Base-by-base conservation (phyloP, 257 asterid genomes). In the Solanum etuberosum region DNA sequence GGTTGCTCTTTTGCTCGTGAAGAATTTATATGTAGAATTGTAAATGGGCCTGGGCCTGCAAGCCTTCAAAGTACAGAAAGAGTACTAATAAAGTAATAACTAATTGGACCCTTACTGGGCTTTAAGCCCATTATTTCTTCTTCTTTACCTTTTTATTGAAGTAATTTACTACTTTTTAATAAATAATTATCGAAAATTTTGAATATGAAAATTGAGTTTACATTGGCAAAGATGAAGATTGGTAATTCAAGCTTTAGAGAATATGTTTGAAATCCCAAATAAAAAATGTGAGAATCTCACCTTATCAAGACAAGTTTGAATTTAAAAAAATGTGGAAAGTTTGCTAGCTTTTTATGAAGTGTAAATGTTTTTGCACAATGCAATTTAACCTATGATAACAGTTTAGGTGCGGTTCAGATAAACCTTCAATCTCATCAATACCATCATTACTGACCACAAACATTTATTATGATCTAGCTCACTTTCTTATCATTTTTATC, bases 21-120 rank as follows among this genome's bases (percentile, higher is more conserved):
- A 68, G 38, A 29, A 27, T 67, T 68, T 68, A 67, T 68, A 68
- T 23, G 51, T 10, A 6, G n/a, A 18, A 54, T 54, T 54, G 61
- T 18, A 54, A 54, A 54, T 51, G 23, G 61, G 61, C 59, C 21
- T 48, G 51, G 82, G 51, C 29, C 48, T 9, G 90, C 95, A 92
- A 1, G 96, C 96, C 93, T 94, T 94, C 89, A 10, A 8, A 32
- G 2, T 18, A 70, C 25, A 3, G n/a, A 16, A 1, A 9, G 43
- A 63, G 71, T n/a, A 0, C 32, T 65, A 27, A 37, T 67, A 67
- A 29, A 0, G 16, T 65, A 27, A 37, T 67, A 67, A 29, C 38
- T 67, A 67, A 68, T 68, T 68, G 76, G 76, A 15, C 76, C 38
- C 4, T 20, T 74, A 37, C 31, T 74, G 32, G 54, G 31, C 32